Base-by-base conservation (phyloP, 2,329 filamentous ascomycete genomes). In the Aspergillus sp. region DNA sequence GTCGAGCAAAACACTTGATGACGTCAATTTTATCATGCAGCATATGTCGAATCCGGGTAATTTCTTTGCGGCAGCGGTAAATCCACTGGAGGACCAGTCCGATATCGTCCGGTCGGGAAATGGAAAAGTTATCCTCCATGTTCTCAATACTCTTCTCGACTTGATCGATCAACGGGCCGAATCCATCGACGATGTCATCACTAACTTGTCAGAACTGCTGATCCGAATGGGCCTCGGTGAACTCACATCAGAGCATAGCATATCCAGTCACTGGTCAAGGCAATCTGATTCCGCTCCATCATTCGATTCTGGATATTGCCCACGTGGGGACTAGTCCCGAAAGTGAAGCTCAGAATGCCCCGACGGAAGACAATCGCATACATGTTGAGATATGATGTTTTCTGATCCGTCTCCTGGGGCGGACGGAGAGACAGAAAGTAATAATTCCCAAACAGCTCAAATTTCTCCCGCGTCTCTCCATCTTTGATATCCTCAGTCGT, bases 371-470 rank as follows among this genome's bases (percentile, higher is more conserved):
- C 90, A 44, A 96, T 81, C 31, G 93, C 90, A 61, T 96, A 96
- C 40, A 95, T 84, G 64, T 95, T 94, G 71, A 93, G 87, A 0
- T 90, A 88, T 58, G 94, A 87, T 52, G 93, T 86, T 59, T 91
- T 90, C 49, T 85, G 82, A 50, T 90, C 85, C 46, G 86, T 74
- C 38, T 88, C 83, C 51, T 81, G 84, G 73, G 95, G 95, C 3
- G 89, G 93, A 35, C 90, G 82, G 76, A 96, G 95, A 60, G 87
- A 93, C 35, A 94, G 85, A 64, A 97, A 95, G 70, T 96, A 97
- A 71, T 97, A 97, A 7, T 88, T 87, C 6, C 86, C 85, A 68
- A 97, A 97, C n/a, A 96, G 77, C 65, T 97, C 91, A 46, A 96
- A 94, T 74, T 97, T 97, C 71, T 97, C 91, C 28, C 91, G 88